phyloP scores from a whole-genome alignment of 2,329 filamentous ascomycete species.

The Neophaeococcomyces aloes region DNA sequence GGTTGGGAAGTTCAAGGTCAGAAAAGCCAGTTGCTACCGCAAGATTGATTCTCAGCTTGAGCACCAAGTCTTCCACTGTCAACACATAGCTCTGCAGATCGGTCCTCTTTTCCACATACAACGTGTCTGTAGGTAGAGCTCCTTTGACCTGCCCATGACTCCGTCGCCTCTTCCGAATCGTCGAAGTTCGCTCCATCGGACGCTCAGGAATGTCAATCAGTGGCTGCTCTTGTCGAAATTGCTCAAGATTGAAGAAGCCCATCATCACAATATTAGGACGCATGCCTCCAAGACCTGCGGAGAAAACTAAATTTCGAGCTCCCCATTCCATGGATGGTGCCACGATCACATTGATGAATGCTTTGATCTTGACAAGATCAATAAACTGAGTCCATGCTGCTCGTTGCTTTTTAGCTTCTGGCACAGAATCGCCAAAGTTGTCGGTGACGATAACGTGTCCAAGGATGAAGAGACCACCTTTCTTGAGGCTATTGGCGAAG shows the following conservation, averaged over 20 bases:
- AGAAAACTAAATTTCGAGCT: slow-evolving; percentile 68
- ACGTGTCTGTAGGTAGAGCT: slow-evolving; percentile 57
- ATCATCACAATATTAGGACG: slow-evolving; percentile 76
- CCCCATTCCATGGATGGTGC: slow-evolving; percentile 78
- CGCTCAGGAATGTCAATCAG: slow-evolving; percentile 47
- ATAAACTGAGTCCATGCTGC: slow-evolving; percentile 78
- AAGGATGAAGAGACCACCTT: slow-evolving; percentile 72
- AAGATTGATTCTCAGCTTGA: slow-evolving; percentile 71
- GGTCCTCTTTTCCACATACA: slow-evolving; percentile 58
- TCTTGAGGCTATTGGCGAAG: slow-evolving; percentile 86
- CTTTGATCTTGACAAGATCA: slow-evolving; percentile 75
- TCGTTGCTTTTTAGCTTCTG: slow-evolving; percentile 72
- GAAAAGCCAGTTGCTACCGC: slow-evolving; percentile 76
- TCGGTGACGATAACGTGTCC: slow-evolving; percentile 80
- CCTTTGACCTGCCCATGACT: slow-evolving; percentile 36
- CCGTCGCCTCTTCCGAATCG: slow-evolving; percentile 10
- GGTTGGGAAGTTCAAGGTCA: slow-evolving; percentile 58
- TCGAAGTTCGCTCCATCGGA: slow-evolving; percentile 24
- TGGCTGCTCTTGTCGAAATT: slow-evolving; percentile 54
- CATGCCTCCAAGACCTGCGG: slow-evolving; percentile 77
- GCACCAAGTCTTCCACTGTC: slow-evolving; percentile 68
- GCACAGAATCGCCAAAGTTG: slow-evolving; percentile 67
- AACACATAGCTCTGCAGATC: slow-evolving; percentile 66
- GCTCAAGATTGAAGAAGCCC: slow-evolving; percentile 70
- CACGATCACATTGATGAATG: slow-evolving; percentile 77